Evolutionary conservation across 371 early-diverging fungal species (phyloP), one percentile per base, ranked within the genome.

Genomic region (Amoeboaphelidium protococcarum): DNA sequence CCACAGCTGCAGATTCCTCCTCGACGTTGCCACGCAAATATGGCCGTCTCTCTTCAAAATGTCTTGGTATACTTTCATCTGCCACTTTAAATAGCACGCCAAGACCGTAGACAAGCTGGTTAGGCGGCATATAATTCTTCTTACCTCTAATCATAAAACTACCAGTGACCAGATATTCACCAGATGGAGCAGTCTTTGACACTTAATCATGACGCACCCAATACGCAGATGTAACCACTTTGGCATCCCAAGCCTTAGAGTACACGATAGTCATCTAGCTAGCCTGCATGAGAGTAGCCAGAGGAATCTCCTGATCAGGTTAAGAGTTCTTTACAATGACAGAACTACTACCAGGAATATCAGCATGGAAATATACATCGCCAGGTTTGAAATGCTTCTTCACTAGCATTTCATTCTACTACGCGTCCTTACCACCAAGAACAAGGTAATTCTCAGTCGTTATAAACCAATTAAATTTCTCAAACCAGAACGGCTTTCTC

Each of bases 401-500:
- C 16, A 98, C 87, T n/a, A 99, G 59, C 48, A 83, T 57, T 58
- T 99, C 99, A 62, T 95, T 98, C 61, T 98, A 96, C 50, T 78
- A 80, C 58, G 87, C 79, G 65, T 97, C 96, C 41, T 80, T 78
- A 40, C 99, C 99, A 25, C 86, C 92, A 55, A 99, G 71, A 16
- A 98, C 79, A 48, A 99, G 61, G 52, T 80, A 80, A 46, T 84
- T 82, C 54, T 98, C 96, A 0, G 87, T 80, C 2, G 84, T 77
- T 25, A 99, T 69, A 56, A 92, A 96, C 94, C 98, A 99, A 44
- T 81, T 53, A 54, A 95, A 99, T 68, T 94, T 95, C 61, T 99
- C 99, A 67, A 99, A 99, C 99, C 99, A 99, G 43, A 76, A 84
- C 1, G 83, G 78, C 50, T 85, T 88, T 52, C 99, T 81, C 42